A percentile compares a stretch with the other conserved stretches of the same genome.
These are phyloP conservation scores for Nelumbo lutea DNA, from an alignment of 164 flowering plant genomes.

Conservation along the genomic window DNA sequence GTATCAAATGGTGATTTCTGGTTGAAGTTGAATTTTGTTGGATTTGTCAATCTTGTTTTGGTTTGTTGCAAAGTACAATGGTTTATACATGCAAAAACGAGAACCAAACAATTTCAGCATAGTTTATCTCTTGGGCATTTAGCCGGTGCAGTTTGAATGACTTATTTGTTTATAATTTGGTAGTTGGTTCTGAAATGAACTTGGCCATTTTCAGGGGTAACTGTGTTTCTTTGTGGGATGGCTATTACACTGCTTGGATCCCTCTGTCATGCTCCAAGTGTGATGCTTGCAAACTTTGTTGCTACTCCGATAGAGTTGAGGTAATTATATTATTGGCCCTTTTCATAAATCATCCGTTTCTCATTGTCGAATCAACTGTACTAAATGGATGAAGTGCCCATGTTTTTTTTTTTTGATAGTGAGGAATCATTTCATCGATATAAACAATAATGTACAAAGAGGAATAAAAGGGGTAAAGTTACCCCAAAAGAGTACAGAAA, in stretches of 20 bases:
- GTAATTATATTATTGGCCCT: conserved; percentile 23
- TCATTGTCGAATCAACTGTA: background rate
- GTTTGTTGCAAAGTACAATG: background rate
- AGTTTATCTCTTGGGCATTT: background rate
- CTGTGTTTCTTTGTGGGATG: conserved; percentile 81
- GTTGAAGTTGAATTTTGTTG: background rate
- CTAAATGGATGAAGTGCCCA: too few species aligned
- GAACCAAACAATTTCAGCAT: background rate
- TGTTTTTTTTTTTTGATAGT: background rate
- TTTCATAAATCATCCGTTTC: background rate
- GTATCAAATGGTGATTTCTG: background rate
- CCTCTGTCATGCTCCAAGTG: conserved; percentile 74
- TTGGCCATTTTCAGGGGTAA: conserved; percentile 50
- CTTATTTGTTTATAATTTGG: background rate
- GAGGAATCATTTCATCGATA: background rate
- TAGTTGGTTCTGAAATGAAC: conserved; percentile 1
- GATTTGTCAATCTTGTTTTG: background rate
- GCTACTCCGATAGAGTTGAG: conserved; percentile 95
- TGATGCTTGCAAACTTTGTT: conserved; percentile 81
- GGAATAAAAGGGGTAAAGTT: too few species aligned
- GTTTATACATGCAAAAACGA: too few species aligned
- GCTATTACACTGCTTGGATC: conserved; percentile 83
- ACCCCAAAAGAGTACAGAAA: too few species aligned
- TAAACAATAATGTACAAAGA: too few species aligned
- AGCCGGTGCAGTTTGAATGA: background rate